Base-by-base conservation (phyloP, 441 rosid species). In the Omphalea diandra region DNA sequence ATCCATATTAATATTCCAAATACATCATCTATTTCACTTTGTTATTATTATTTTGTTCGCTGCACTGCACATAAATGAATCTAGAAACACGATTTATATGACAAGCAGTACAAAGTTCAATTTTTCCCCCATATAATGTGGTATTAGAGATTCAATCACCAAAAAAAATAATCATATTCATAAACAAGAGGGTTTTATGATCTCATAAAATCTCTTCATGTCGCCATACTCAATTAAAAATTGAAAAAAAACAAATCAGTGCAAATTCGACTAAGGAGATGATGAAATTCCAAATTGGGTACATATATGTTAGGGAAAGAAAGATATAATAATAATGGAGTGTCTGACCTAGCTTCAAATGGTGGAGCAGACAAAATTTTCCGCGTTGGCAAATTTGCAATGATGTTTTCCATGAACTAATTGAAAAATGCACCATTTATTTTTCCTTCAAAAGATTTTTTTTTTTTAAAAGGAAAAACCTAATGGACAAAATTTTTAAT, bases 321-420 rank as follows among this genome's bases (percentile, higher is more conserved):
- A 40, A 32, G 41, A 29, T 8, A 14, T 35, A 7, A 22, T 35
- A 7, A 22, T 22, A 8, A 47, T 64, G 31, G 2, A 43, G 24
- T 27, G 15, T 11, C 31, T 12, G 53, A 32, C 64, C 47, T 9
- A 8, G 12, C 9, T 41, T 20, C 54, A 41, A n/a, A 41, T 68
- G 65, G 84, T 78, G 79, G 82, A 56, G 68, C 7, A 40, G 14
- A 36, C 40, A 11, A 27, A 41, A 7, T 1, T 4, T 36, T 4
- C 49, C 2, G 10, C 6, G 26, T 24, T 60, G 61, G 46, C 24
- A 17, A 24, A 38, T 26, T 3, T 35, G 65, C 14, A 50, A 70
- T 70, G 40, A 70, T 70, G 41, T 35, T 33, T 26, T 35, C 24
- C 6, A 61, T 32, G 50, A 50, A 49, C 36, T 33, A 5, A 33